These are phyloP conservation scores for Scenedesmus sp. DNA, from an alignment of 163 green algal species.

Conservation along the genomic window DNA sequence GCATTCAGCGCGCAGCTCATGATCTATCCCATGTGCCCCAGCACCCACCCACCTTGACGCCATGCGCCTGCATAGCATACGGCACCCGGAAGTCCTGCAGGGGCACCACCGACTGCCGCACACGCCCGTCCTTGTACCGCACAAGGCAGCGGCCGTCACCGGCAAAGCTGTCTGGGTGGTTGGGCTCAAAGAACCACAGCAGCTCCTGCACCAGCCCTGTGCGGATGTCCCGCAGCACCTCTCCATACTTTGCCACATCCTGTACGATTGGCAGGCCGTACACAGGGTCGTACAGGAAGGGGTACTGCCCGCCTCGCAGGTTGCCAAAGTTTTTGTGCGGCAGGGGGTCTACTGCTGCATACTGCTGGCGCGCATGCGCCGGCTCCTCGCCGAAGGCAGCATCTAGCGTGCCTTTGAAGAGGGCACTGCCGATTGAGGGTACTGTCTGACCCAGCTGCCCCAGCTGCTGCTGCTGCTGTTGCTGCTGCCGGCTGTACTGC, in stretches of 20 bases:
- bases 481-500: background rate
- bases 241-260: conserved; percentile 56
- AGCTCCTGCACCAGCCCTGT: conserved; percentile 59
- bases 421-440: background rate
- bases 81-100: conserved; percentile 52
- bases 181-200: conserved; percentile 60
- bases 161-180: background rate
- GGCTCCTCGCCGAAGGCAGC: background rate
- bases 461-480: background rate
- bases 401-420: background rate
- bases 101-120: conserved; percentile 52
- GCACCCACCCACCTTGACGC: conserved; percentile 62
- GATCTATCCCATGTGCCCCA: background rate
- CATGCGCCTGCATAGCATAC: conserved; percentile 81
- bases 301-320: conserved; percentile 64
- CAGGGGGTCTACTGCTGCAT: conserved; percentile 44
- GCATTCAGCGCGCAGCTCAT: background rate
- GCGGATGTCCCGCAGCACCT: conserved; percentile 60
- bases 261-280: conserved; percentile 72
- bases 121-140: conserved; percentile 57
- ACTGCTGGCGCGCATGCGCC: background rate
- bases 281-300: conserved; percentile 71
- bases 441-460: background rate
- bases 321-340: conserved; percentile 66
- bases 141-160: conserved; percentile 64